phyloP scores from a whole-genome alignment of 441 rosid genomes.

The Pelargonium myrrhifolium region DNA sequence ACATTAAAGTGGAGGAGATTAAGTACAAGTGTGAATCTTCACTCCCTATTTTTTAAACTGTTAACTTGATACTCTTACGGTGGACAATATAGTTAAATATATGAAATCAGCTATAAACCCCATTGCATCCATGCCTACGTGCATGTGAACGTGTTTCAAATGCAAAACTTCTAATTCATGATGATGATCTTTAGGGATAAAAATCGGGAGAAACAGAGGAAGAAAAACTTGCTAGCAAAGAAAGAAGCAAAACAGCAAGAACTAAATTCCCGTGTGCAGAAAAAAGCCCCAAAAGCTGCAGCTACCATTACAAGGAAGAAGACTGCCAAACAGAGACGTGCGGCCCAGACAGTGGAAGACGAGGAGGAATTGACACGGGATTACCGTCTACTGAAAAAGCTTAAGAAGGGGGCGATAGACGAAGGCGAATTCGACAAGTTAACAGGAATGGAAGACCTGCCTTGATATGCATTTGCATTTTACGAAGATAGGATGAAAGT shows the following conservation, averaged over 20 bases:
- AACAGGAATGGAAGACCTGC: constrained; percentile 62
- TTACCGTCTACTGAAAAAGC: constrained; percentile 58
- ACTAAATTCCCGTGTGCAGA: constrained; percentile 32
- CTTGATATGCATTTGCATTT: constrained; percentile 20
- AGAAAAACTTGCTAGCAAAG: constrained; percentile 52
- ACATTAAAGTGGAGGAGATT: constrained; percentile 57
- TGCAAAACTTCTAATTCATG: not conserved
- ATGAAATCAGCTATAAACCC: too few relatives aligned
- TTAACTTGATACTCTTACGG: not conserved
- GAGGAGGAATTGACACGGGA: constrained; percentile 66
- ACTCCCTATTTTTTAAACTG: not conserved
- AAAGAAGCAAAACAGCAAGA: constrained; percentile 45
- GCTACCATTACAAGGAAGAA: constrained; percentile 44
- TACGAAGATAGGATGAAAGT: too few relatives aligned
- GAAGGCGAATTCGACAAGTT: constrained; percentile 65
- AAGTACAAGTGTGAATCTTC: constrained; percentile 56
- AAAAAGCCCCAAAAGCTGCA: constrained; percentile 30
- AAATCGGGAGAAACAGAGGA: constrained; percentile 76
- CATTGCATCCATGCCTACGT: too few relatives aligned
- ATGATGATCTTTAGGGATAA: constrained; percentile 50
- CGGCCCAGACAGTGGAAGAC: constrained; percentile 67
- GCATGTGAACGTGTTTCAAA: not conserved
- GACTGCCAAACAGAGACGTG: constrained; percentile 84
- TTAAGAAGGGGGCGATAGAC: constrained; percentile 57
- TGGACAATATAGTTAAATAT: too few relatives aligned